Percentiles rank a stretch among this genome's conserved stretches.
Evolutionary conservation across 225 moss, liverwort and hornwort genomes (phyloP).

Genomic region (Climacium dendroides): DNA sequence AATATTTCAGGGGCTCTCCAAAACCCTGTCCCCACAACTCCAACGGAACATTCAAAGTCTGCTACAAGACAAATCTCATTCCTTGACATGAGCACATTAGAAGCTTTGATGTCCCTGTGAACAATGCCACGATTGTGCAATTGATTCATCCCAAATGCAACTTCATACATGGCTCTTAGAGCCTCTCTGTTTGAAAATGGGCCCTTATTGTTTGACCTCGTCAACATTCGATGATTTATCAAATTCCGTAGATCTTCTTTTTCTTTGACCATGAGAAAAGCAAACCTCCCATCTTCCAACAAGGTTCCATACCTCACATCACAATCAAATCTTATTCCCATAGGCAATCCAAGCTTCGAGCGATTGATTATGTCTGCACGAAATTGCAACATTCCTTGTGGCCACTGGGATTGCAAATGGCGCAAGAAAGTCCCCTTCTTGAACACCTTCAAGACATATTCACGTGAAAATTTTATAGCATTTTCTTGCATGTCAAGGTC

Average conservation of each 20-base stretch:
- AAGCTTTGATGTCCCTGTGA: background rate
- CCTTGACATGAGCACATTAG: no score
- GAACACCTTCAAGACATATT: background rate
- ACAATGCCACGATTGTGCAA: rapidly evolving
- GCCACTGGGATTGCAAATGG: background rate
- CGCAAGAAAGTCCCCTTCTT: background rate
- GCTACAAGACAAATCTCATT: no score
- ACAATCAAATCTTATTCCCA: rapidly evolving
- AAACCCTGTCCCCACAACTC: background rate
- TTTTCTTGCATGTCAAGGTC: rapidly evolving
- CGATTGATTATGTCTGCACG: no score
- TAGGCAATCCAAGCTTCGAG: background rate
- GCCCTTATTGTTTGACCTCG: rapidly evolving
- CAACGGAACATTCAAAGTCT: background rate
- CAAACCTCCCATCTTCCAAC: background rate
- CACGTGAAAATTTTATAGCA: no score
- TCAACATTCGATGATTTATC: background rate
- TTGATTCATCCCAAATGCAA: background rate
- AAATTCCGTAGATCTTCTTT: background rate
- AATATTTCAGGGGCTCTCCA: background rate
- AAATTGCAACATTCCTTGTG: background rate
- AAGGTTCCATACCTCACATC: rapidly evolving
- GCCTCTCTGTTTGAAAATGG: background rate
- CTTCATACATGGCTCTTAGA: background rate
- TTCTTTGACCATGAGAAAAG: background rate